These are phyloP conservation scores for Gloeopeniophorella convolvens DNA, from an alignment of 768 basidiomycete species.

Conservation along the genomic window DNA sequence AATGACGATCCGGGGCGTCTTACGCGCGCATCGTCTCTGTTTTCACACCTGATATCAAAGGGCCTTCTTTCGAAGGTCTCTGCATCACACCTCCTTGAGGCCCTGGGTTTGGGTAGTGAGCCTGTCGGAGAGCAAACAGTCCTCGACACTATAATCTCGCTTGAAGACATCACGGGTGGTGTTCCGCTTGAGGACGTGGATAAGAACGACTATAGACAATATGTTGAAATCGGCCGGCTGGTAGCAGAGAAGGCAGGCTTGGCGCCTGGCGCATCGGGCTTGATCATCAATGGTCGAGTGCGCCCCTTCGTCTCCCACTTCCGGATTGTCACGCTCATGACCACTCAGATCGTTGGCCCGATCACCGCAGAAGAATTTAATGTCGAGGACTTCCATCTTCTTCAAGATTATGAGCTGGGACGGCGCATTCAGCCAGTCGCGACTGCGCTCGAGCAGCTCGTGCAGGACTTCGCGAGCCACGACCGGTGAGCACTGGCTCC, in stretches of 20 bases:
- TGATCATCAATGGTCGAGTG: slow-evolving; percentile 84
- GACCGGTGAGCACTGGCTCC: slow-evolving; percentile 2
- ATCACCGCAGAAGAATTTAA: slow-evolving; percentile 52
- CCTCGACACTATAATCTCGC: slow-evolving; percentile 29
- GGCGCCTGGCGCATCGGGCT: slow-evolving; percentile 48
- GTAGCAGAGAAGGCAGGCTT: slow-evolving; percentile 54
- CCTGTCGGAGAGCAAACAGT: slow-evolving; percentile 32
- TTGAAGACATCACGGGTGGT: slow-evolving; percentile 32
- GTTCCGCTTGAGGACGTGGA: slow-evolving; percentile 31
- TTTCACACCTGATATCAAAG: slow-evolving; percentile 44
- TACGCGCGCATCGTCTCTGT: slow-evolving; percentile 36
- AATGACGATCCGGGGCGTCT: slow-evolving; percentile 20
- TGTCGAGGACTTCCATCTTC: slow-evolving; percentile 61
- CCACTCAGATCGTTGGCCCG: slow-evolving; percentile 82
- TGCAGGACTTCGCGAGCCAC: slow-evolving; percentile 22
- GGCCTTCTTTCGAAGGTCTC: slow-evolving; percentile 35
- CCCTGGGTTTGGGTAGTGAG: slow-evolving; percentile 29
- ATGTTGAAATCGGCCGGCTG: slow-evolving; percentile 38
- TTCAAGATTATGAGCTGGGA: slow-evolving; percentile 68
- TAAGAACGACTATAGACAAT: slow-evolving; percentile 34
- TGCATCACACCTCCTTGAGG: slow-evolving; percentile 34
- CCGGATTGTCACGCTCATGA: too few species aligned
- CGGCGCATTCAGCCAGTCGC: slow-evolving; percentile 66
- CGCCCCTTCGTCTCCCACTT: slow-evolving; percentile 26
- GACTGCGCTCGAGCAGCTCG: slow-evolving; percentile 53